Evolutionary conservation across 1,284 basidiomycete species (phyloP).

Genomic region (Wolfiporia cocos): DNA sequence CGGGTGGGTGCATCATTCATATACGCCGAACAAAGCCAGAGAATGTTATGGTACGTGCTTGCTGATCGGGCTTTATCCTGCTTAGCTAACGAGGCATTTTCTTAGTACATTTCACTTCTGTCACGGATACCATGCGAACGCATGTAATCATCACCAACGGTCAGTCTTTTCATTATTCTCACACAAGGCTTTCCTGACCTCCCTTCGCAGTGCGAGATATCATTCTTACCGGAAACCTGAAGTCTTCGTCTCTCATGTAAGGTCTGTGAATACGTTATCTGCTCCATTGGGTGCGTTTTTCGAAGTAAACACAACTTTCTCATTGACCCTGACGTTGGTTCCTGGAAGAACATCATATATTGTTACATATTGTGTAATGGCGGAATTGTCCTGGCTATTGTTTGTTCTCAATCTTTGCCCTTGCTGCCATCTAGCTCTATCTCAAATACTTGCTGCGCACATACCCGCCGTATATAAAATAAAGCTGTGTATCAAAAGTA

Average conservation of each 20-base stretch:
- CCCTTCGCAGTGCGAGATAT: slow-evolving; percentile 34
- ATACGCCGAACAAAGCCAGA: slow-evolving; percentile 60
- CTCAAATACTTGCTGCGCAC: neutral
- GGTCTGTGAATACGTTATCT: neutral
- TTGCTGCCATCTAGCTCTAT: no score
- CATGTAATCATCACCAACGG: slow-evolving; percentile 37
- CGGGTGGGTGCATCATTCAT: slow-evolving; percentile 56
- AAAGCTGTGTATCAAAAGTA: no score
- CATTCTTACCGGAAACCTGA: slow-evolving; percentile 35
- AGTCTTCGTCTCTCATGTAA: slow-evolving; percentile 27
- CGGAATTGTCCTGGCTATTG: neutral
- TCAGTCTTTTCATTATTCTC: slow-evolving; percentile 13
- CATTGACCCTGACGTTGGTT: no score
- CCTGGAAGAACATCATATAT: no score
- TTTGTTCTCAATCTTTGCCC: neutral
- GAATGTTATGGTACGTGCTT: slow-evolving; percentile 57
- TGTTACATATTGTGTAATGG: no score
- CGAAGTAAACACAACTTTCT: no score
- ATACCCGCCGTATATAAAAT: no score
- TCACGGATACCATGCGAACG: slow-evolving; percentile 51
- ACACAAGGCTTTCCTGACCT: neutral
- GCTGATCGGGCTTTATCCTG: neutral
- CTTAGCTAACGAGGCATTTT: neutral
- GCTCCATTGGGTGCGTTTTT: no score
- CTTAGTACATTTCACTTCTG: slow-evolving; percentile 72